Base-by-base conservation (phyloP, 1,139 yeast genomes). In the Pneumocystis wakefieldiae region DNA sequence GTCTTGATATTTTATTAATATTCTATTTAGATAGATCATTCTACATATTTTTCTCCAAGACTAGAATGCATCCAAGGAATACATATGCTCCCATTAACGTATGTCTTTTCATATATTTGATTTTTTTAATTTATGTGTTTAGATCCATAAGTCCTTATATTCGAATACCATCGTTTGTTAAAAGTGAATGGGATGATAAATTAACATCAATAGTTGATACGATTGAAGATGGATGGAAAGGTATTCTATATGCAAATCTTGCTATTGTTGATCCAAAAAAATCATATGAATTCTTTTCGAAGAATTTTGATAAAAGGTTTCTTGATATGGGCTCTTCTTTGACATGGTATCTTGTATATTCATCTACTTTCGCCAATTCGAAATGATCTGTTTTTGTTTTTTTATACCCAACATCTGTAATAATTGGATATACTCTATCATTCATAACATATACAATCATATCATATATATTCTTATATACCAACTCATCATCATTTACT, bases 41-140 rank as follows among this genome's bases (percentile, higher is more conserved):
- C 96, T 2, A 92, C 97, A 1, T 90, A 84, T 75, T 90, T 90
- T 71, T 96, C 96, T 3, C 79, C 79, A 69, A 79, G 82, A 64
- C 71, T 78, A 57, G 92, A 91, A 73, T 92, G 86, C 73, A 90
- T 92, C 63, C 97, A 91, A 71, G 96, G 97, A 72, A 91, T 92
- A 67, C 97, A 92, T 73, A 92, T 94, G 85, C 79, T 92, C 65
- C 96, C 98, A 32, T 77, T 88, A 61, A 89, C 96, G 0, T 92
- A 97, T 0, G 29, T 24, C 12, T 48, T 12, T 24, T 10, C 24
- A 12, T 12, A 24, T 48, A 19, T 48, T 24, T 48, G 4, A 12
- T 19, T 48, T 48, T 48, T n/a, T 7, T 48, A 24, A 48, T 48
- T 48, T 48, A 19, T 42, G 2, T 42, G 28, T 48, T 48, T 48